Percentiles rank a stretch among this genome's conserved stretches.
These are phyloP conservation scores for Fomitopsis serialis DNA, from an alignment of 768 basidiomycete species.

Conservation along the genomic window DNA sequence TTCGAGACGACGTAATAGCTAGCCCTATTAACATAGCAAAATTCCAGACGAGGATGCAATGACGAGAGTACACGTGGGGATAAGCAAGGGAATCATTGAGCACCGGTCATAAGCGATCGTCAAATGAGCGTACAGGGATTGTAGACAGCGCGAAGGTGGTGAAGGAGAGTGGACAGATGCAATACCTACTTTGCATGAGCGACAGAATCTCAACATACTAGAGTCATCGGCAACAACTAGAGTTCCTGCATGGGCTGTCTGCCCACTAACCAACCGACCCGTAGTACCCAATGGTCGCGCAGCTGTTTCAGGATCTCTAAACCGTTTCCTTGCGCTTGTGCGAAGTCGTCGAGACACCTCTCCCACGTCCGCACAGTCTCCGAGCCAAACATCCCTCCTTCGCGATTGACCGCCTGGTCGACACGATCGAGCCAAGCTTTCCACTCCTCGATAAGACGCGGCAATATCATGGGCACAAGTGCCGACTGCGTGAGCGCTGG, in stretches of 20 bases:
- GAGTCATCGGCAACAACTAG: constrained; percentile 13
- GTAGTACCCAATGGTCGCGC: constrained; percentile 63
- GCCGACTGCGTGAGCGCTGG: constrained; percentile 60
- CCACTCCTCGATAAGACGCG: constrained; percentile 72
- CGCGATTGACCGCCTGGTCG: constrained; percentile 62
- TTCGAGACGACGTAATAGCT: background rate
- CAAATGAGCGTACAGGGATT: background rate
- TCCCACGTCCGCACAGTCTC: constrained; percentile 71
- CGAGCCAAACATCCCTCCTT: constrained; percentile 75
- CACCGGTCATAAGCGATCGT: background rate
- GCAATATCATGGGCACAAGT: constrained; percentile 51
- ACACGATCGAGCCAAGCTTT: constrained; percentile 68
- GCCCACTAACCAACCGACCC: constrained; percentile 78
- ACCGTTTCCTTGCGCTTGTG: constrained; percentile 44
- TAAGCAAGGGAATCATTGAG: constrained; percentile 4
- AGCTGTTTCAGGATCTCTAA: constrained; percentile 38
- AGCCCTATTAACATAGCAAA: background rate
- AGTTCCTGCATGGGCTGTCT: constrained; percentile 31
- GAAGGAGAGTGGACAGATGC: background rate
- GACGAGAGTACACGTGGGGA: constrained; percentile 6
- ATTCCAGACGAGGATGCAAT: constrained; percentile 3
- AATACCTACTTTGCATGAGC: background rate
- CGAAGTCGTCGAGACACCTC: constrained; percentile 60
- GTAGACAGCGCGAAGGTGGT: background rate
- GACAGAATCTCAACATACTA: background rate